Evolutionary conservation across 108 stramenopile species (phyloP).

Genomic region (Epithemia pelagica): DNA sequence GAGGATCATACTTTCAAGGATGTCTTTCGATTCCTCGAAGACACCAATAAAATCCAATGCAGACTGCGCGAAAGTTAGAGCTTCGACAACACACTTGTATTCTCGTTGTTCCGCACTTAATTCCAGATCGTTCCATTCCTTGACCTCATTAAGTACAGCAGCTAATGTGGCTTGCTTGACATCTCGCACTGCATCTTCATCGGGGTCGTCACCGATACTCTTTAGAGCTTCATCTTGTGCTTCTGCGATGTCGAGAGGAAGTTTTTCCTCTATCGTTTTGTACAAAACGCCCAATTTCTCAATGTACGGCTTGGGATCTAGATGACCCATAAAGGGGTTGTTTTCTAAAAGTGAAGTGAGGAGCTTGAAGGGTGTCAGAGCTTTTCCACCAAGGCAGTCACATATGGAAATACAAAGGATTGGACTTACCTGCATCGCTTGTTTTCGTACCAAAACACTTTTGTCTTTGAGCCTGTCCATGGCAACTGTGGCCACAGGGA

Average conservation of each 20-base stretch:
- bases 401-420: neutral
- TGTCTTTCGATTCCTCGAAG: conserved; percentile 68
- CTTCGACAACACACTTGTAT: conserved; percentile 54
- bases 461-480: conserved; percentile 89
- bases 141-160: conserved; percentile 62
- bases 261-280: conserved; percentile 49
- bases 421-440: conserved; percentile 77
- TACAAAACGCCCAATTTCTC: conserved; percentile 67
- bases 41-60: conserved; percentile 74
- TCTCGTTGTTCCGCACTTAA: conserved; percentile 40
- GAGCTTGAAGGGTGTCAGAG: conserved; percentile 31
- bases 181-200: conserved; percentile 33
- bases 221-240: conserved; percentile 52
- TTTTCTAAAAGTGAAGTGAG: conserved; percentile 78
- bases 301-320: conserved; percentile 79
- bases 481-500: conserved; percentile 73
- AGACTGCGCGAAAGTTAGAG: conserved; percentile 69
- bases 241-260: conserved; percentile 54
- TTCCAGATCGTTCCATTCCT: conserved; percentile 16
- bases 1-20: conserved; percentile 73
- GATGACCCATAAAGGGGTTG: conserved; percentile 89
- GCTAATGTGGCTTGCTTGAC: conserved; percentile 61
- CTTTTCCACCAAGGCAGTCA: neutral
- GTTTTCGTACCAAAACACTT: conserved; percentile 89
- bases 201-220: conserved; percentile 19